Evolutionary conservation across 768 basidiomycete species (phyloP).

Genomic region (Psilocybe sp.): DNA sequence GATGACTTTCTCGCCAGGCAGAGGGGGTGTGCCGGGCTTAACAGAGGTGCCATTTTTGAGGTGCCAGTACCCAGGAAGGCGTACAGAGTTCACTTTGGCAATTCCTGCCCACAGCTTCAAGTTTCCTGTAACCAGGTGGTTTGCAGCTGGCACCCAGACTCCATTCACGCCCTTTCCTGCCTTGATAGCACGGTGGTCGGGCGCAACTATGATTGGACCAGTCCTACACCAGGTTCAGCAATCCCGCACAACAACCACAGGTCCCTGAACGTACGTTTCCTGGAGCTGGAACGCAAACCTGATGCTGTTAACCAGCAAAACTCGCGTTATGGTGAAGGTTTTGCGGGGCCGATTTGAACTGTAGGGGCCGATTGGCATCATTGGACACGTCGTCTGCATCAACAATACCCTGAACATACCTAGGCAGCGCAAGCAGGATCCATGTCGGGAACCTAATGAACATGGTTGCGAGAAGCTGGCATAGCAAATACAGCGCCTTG

Average conservation of each 20-base stretch:
- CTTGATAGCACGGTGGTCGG: slow-evolving; percentile 40
- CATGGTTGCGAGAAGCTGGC: slow-evolving; percentile 35
- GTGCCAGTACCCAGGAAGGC: slow-evolving; percentile 58
- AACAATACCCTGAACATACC: slow-evolving; percentile 18
- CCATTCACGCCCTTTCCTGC: slow-evolving; percentile 40
- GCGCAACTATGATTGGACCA: slow-evolving; percentile 27
- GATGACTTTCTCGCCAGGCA: slow-evolving; percentile 54
- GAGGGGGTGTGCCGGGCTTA: slow-evolving; percentile 33
- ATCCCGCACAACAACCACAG: not conserved
- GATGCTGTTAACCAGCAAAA: slow-evolving; percentile 32
- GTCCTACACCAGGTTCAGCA: slow-evolving; percentile 23
- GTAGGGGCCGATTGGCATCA: not conserved
- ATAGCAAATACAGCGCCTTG: slow-evolving; percentile 45
- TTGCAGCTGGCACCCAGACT: slow-evolving; percentile 45
- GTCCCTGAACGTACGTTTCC: slow-evolving; percentile 21
- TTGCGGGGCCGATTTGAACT: slow-evolving; percentile 42
- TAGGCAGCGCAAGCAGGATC: slow-evolving; percentile 36
- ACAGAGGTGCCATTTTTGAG: slow-evolving; percentile 38
- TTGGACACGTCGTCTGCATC: not conserved
- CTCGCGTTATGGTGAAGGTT: slow-evolving; percentile 43
- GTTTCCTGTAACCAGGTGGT: slow-evolving; percentile 41
- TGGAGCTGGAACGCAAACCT: slow-evolving; percentile 25
- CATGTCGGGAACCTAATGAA: slow-evolving; percentile 49
- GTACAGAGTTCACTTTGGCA: slow-evolving; percentile 36
- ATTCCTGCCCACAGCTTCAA: slow-evolving; percentile 37